Conservation (phyloP, 768 basidiomycete genomes). For the Rhodocollybia butyracea region DNA sequence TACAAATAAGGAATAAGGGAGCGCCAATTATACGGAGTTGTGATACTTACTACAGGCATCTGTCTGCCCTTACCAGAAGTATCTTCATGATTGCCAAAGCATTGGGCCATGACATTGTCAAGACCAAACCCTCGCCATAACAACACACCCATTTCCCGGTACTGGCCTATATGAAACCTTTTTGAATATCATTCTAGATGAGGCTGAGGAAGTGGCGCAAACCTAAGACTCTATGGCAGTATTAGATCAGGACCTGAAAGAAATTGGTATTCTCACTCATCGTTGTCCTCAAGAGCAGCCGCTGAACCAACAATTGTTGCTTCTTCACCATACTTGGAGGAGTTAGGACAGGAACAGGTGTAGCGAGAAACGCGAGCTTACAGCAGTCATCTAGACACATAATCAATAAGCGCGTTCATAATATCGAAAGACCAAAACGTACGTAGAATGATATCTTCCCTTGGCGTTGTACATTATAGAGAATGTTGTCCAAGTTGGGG, state of each 20-base stretch:
- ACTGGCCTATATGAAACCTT: constrained; percentile 58
- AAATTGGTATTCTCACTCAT: constrained; percentile 60
- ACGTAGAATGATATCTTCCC: constrained; percentile 92
- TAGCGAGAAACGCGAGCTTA: constrained; percentile 36
- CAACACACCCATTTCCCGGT: constrained; percentile 89
- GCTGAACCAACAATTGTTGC: constrained; percentile 88
- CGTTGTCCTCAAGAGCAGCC: constrained; percentile 75
- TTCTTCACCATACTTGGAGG: constrained; percentile 80
- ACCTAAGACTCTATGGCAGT: constrained; percentile 66
- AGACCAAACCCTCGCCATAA: constrained; percentile 83
- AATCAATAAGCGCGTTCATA: not conserved
- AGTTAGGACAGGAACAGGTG: not conserved
- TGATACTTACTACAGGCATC: constrained; percentile 81
- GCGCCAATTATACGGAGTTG: too few relatives aligned
- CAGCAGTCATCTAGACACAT: constrained; percentile 70
- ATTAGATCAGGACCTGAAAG: not conserved
- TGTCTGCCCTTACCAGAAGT: constrained; percentile 80
- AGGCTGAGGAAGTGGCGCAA: constrained; percentile 20
- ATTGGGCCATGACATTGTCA: constrained; percentile 85
- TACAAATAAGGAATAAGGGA: constrained; percentile 21
- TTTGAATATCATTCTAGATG: too few relatives aligned
- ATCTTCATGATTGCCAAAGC: constrained; percentile 86
- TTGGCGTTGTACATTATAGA: constrained; percentile 92
- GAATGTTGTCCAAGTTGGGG: constrained; percentile 81
- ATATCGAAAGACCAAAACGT: constrained; percentile 20